Evolutionary conservation across 805 yeast species (phyloP).

Genomic region (Ogataea populi-albae): DNA sequence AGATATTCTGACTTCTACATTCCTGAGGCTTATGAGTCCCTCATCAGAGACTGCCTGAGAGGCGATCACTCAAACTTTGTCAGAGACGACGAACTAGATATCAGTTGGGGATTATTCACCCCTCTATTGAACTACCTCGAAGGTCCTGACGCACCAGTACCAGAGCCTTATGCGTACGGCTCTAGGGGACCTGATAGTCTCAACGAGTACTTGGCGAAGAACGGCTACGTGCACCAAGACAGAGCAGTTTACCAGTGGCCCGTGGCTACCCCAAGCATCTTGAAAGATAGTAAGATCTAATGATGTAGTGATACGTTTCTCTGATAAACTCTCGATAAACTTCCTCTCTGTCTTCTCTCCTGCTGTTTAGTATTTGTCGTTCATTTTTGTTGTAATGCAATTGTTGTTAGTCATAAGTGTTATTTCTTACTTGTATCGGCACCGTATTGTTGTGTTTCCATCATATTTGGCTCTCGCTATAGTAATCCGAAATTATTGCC

Average conservation of each 20-base stretch:
- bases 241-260: slow-evolving; percentile 88
- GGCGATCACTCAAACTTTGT: slow-evolving; percentile 98
- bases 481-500: no score
- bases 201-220: slow-evolving; percentile 55
- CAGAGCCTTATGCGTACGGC: slow-evolving; percentile 79
- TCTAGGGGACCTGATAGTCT: slow-evolving; percentile 81
- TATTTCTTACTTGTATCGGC: no score
- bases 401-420: no score
- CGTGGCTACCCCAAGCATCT: slow-evolving; percentile 53
- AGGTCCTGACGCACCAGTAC: slow-evolving; percentile 62
- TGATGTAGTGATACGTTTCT: background rate
- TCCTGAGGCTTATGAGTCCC: slow-evolving; percentile 97
- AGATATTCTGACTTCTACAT: slow-evolving; percentile 89
- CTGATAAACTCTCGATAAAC: background rate
- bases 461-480: no score
- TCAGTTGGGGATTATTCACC: slow-evolving; percentile 90
- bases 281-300: slow-evolving; percentile 28
- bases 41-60: slow-evolving; percentile 82
- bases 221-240: slow-evolving; percentile 70
- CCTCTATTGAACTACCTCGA: slow-evolving; percentile 84
- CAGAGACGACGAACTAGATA: slow-evolving; percentile 94
- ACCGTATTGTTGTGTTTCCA: no score
- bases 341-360: no score
- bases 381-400: no score
- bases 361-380: no score